Evolutionary conservation across 202 grass and related monocot species (phyloP).

Genomic region (Thinopyrum obtusiflorum): DNA sequence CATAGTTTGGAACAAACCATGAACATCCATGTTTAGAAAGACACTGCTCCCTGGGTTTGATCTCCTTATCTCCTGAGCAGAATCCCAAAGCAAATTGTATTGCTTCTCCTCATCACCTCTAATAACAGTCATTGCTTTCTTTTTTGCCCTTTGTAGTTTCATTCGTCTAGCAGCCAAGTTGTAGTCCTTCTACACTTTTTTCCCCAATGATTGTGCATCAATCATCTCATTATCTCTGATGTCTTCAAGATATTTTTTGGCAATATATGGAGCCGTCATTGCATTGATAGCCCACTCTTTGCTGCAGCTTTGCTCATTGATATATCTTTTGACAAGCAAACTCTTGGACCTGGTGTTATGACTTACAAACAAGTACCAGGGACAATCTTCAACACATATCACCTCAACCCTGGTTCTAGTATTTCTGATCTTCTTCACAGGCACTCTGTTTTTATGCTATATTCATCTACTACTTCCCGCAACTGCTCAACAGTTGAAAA

Average conservation of each 20-base stretch:
- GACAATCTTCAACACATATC: neutral
- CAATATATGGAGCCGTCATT: no score
- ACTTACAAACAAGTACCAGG: neutral
- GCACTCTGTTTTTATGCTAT: neutral
- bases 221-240: no score
- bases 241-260: no score
- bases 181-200: no score
- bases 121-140: neutral
- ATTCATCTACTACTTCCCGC: neutral
- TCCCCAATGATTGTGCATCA: no score
- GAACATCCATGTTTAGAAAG: no score
- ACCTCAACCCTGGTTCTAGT: neutral
- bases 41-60: neutral
- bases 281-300: neutral
- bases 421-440: neutral
- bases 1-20: no score
- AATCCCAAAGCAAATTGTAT: neutral
- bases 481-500: neutral
- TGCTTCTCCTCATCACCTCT: neutral
- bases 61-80: neutral
- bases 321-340: neutral
- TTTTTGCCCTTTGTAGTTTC: no score
- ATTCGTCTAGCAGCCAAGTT: no score
- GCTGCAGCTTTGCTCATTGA: neutral
- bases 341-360: neutral